Evolutionary conservation across 257 asterid genomes (phyloP).

Genomic region (Buddleja alternifolia): DNA sequence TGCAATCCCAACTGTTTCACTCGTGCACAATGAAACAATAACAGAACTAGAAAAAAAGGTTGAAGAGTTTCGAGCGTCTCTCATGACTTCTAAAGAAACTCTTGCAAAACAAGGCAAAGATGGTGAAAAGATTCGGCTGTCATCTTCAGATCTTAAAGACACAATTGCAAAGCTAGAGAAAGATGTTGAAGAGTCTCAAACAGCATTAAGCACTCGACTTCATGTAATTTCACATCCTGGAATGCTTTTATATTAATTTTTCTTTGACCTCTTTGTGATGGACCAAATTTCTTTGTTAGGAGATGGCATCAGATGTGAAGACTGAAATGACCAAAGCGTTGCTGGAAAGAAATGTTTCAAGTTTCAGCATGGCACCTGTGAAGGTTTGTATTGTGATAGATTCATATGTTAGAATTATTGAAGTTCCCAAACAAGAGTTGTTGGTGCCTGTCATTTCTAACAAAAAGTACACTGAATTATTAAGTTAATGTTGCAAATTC

Average conservation of each 20-base stretch:
- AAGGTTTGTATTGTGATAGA: constrained; percentile 59
- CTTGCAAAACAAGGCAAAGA: constrained; percentile 43
- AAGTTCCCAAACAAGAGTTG: constrained; percentile 11
- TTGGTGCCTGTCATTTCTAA: constrained; percentile 8
- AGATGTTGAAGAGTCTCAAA: constrained; percentile 61
- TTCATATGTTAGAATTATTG: constrained; percentile 25
- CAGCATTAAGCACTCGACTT: constrained; percentile 58
- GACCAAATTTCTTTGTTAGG: constrained; percentile 45
- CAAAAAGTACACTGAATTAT: background rate
- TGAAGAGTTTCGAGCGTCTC: constrained; percentile 59
- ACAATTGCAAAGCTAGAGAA: constrained; percentile 59
- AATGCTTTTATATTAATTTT: constrained; percentile 20
- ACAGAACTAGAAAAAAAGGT: constrained; percentile 61
- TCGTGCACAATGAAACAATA: constrained; percentile 46
- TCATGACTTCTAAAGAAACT: constrained; percentile 46
- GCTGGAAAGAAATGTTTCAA: constrained; percentile 61
- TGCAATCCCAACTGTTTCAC: constrained; percentile 75
- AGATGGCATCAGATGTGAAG: constrained; percentile 80
- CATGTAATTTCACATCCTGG: constrained; percentile 53
- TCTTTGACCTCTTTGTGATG: constrained; percentile 33
- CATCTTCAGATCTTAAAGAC: constrained; percentile 39
- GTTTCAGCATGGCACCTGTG: constrained; percentile 83
- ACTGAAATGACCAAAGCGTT: constrained; percentile 64
- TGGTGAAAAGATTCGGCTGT: constrained; percentile 35
- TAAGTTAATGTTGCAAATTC: constrained; percentile 17